Evolutionary conservation across 1,139 yeast genomes (phyloP).

Genomic region (Yamadazyma triangularis): DNA sequence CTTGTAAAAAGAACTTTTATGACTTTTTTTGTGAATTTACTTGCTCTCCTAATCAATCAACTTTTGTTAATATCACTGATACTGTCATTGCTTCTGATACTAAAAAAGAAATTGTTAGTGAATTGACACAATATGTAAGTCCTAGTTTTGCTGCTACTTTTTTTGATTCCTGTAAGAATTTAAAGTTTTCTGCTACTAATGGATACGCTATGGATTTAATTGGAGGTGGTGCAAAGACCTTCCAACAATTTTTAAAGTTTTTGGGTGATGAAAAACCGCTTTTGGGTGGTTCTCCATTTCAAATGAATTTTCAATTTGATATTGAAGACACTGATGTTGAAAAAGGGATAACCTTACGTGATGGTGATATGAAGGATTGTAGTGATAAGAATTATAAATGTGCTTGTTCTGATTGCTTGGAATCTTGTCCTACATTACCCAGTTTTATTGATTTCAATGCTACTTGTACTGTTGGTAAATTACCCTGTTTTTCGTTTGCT

Average conservation of each 20-base stretch:
- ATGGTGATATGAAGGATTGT: conserved; percentile 48
- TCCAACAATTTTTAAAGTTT: conserved; percentile 70
- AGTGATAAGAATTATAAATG: conserved; percentile 65
- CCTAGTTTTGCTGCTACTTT: conserved; percentile 57
- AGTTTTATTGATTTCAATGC: conserved; percentile 28
- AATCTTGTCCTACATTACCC: conserved; percentile 69
- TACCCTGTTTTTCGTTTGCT: conserved; percentile 73
- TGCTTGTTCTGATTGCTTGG: conserved; percentile 88
- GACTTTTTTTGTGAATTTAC: conserved; percentile 86
- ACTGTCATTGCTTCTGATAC: conserved; percentile 49
- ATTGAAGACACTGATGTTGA: conserved; percentile 14
- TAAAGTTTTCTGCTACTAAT: conserved; percentile 91
- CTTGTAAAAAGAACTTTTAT: conserved; percentile 81
- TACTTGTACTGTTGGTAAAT: conserved; percentile 51
- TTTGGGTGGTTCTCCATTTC: conserved; percentile 94
- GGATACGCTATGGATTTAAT: conserved; percentile 96
- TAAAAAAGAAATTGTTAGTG: conserved; percentile 62
- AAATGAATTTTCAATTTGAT: conserved; percentile 69
- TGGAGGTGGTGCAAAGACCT: conserved; percentile 91
- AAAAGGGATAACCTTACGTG: conserved; percentile 19
- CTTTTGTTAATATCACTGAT: conserved; percentile 63
- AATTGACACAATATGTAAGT: conserved; percentile 61
- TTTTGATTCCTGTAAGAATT: conserved; percentile 81
- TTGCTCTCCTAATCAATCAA: conserved; percentile 81
- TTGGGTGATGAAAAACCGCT: conserved; percentile 92